Conservation (phyloP, 805 yeast species). For the Ogataea saltuana region DNA sequence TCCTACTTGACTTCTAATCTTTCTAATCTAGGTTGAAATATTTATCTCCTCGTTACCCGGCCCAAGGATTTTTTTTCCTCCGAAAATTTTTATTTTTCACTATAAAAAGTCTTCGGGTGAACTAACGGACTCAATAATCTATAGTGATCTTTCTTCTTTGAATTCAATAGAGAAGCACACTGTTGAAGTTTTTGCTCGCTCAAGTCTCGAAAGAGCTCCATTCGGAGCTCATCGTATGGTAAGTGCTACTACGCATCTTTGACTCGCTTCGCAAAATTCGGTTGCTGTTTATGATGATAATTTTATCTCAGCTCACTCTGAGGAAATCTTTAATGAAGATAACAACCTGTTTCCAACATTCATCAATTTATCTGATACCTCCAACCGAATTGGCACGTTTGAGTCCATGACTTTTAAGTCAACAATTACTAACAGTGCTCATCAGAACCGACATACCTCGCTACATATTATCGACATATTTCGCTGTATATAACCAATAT, state of each 20-base stretch:
- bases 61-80: no score
- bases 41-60: background rate
- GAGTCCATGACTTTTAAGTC: background rate
- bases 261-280: slow-evolving; percentile 2
- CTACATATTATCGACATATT: background rate
- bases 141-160: background rate
- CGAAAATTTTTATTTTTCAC: slow-evolving; percentile 1
- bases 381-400: background rate
- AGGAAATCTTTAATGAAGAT: slow-evolving; percentile 49
- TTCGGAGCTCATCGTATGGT: slow-evolving; percentile 3
- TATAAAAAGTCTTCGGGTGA: background rate
- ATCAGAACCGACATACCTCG: slow-evolving; percentile 1
- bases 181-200: no score
- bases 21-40: background rate
- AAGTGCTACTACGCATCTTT: background rate
- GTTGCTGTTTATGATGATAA: slow-evolving; percentile 44
- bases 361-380: slow-evolving; percentile 39
- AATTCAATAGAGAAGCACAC: no score
- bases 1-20: background rate
- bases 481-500: background rate
- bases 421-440: slow-evolving; percentile 2
- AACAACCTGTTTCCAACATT: slow-evolving; percentile 49
- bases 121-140: background rate
- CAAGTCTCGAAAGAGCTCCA: no score
- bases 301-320: slow-evolving; percentile 59